Evolutionary conservation across 495 filamentous ascomycete species (phyloP).

Genomic region (Clavariopsis aquatica): DNA sequence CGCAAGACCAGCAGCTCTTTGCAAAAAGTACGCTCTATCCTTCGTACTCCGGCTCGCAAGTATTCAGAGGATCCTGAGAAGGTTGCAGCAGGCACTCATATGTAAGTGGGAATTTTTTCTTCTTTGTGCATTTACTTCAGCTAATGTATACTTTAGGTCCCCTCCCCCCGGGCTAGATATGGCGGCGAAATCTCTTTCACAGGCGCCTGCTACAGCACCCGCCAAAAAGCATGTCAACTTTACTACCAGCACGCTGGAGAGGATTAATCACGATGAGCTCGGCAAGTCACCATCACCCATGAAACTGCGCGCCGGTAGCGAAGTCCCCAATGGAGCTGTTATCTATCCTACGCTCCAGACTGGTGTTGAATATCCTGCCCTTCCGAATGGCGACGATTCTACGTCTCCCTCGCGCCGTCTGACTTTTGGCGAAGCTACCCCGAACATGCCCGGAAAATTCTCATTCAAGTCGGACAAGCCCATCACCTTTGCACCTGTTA

Average conservation of each 20-base stretch:
- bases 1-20: conserved; percentile 34
- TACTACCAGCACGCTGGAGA: conserved; percentile 54
- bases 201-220: conserved; percentile 36
- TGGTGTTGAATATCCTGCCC: conserved; percentile 35
- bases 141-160: neutral
- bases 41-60: conserved; percentile 60
- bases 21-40: conserved; percentile 58
- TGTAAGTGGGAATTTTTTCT: conserved; percentile 22
- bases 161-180: conserved; percentile 44
- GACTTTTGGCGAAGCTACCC: conserved; percentile 31
- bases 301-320: conserved; percentile 32
- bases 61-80: conserved; percentile 63
- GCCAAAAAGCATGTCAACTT: conserved; percentile 63
- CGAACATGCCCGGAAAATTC: conserved; percentile 40
- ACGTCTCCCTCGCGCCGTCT: conserved; percentile 27
- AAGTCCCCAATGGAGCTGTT: conserved; percentile 22
- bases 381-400: conserved; percentile 21
- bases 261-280: conserved; percentile 38
- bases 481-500: conserved; percentile 39
- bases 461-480: conserved; percentile 43
- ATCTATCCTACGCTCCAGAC: conserved; percentile 19
- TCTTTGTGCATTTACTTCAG: neutral
- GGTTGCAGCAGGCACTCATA: conserved; percentile 63
- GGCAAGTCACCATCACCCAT: conserved; percentile 31
- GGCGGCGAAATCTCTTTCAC: conserved; percentile 43